These are phyloP conservation scores for Apostasia ramifera DNA, from an alignment of 106 monocot species.

Conservation along the genomic window DNA sequence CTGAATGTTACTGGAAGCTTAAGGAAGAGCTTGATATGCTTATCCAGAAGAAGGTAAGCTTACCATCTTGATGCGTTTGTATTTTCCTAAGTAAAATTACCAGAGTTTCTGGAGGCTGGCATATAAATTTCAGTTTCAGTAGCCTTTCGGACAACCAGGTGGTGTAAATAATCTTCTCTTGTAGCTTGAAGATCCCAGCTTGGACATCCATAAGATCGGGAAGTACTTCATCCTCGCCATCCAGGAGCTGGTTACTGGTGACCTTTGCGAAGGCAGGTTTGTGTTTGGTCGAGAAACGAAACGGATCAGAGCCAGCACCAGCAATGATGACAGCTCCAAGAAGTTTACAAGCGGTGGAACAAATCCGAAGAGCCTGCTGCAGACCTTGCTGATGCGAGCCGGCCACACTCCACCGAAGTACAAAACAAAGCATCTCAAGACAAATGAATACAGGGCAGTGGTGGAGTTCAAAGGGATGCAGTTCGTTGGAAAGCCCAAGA, in stretches of 20 bases:
- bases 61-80: no score
- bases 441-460: conserved; percentile 88
- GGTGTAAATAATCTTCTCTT: neutral
- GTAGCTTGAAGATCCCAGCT: conserved; percentile 70
- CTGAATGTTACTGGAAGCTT: conserved; percentile 74
- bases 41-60: conserved; percentile 79
- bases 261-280: conserved; percentile 94
- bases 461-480: conserved; percentile 99
- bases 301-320: conserved; percentile 15
- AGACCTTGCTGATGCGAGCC: conserved; percentile 92
- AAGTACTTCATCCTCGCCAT: conserved; percentile 77
- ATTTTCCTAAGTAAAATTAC: neutral
- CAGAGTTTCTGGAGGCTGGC: no score
- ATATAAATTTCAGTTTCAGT: no score
- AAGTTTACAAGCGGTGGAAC: conserved; percentile 47
- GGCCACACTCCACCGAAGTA: conserved; percentile 91
- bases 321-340: conserved; percentile 21
- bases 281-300: conserved; percentile 85
- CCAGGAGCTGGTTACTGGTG: conserved; percentile 76
- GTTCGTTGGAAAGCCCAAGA: conserved; percentile 95
- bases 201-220: conserved; percentile 92
- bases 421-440: conserved; percentile 95
- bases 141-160: no score
- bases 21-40: conserved; percentile 83
- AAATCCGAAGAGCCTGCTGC: conserved; percentile 85